Conservation (phyloP, 768 basidiomycete genomes). For the Lentinula raphanica region DNA sequence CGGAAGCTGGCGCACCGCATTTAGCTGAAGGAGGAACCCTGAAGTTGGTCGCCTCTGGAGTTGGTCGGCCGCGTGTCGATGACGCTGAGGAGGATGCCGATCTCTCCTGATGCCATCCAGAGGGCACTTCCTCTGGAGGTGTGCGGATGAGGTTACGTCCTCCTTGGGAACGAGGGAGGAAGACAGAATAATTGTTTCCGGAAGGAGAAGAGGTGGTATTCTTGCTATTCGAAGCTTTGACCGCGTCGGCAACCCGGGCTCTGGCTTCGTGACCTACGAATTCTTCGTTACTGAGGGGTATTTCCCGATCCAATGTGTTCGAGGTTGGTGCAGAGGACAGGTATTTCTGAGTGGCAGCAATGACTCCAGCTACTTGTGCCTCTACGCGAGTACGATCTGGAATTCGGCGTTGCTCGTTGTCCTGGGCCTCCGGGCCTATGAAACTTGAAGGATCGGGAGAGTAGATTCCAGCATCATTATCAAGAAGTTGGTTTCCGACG, state of each 20-base stretch:
- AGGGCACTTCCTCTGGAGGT: not conserved
- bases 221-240: not conserved
- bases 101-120: not conserved
- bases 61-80: not conserved
- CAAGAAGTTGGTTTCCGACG: no score
- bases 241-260: not conserved
- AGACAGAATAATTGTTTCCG: not conserved
- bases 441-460: no score
- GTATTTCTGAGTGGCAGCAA: not conserved
- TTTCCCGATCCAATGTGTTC: not conserved
- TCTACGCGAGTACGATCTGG: not conserved
- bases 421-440: not conserved
- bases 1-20: not conserved
- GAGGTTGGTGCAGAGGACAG: not conserved
- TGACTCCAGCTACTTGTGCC: not conserved
- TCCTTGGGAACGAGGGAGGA: not conserved
- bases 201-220: not conserved
- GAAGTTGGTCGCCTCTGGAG: not conserved
- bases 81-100: not conserved
- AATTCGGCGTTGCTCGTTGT: not conserved
- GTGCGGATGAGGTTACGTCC: not conserved
- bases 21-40: not conserved
- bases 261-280: not conserved
- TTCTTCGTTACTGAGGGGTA: not conserved
- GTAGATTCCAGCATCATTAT: no score